phyloP scores from a whole-genome alignment of 1,284 basidiomycete species.

The Grifola frondosa region DNA sequence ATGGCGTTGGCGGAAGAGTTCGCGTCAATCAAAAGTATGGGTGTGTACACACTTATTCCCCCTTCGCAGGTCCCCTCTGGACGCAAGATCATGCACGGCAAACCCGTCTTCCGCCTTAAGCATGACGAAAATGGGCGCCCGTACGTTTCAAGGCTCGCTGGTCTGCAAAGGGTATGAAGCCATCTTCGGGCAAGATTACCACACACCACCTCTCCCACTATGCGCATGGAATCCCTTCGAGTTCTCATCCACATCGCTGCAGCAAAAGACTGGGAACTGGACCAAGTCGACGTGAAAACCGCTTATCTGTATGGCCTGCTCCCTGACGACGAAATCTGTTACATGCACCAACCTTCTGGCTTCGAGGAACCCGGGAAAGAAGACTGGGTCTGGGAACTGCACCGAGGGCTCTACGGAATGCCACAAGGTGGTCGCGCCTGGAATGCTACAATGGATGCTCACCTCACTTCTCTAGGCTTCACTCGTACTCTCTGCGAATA shows the following conservation, averaged over 20 bases:
- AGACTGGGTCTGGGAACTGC: constrained; percentile 14
- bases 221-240: constrained; percentile 14
- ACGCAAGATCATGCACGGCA: constrained; percentile 8
- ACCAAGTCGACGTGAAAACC: constrained; percentile 44
- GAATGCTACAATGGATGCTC: constrained; percentile 13
- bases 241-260: constrained; percentile 8
- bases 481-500: constrained; percentile 2
- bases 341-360: constrained; percentile 38
- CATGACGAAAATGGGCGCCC: constrained; percentile 6
- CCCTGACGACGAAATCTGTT: constrained; percentile 31
- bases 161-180: constrained; percentile 9
- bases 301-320: constrained; percentile 45
- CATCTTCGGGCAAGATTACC: constrained; percentile 11
- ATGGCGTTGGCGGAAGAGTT: constrained; percentile 18
- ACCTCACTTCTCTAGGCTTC: constrained; percentile 8
- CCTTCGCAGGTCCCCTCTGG: constrained; percentile 4
- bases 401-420: constrained; percentile 18
- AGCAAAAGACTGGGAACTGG: constrained; percentile 5
- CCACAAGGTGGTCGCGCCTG: constrained; percentile 21
- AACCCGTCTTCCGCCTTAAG: constrained; percentile 13
- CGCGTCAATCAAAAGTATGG: constrained; percentile 4
- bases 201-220: constrained; percentile 11
- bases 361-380: constrained; percentile 29
- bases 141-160: constrained; percentile 10
- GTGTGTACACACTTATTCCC: constrained; percentile 16